Base-by-base conservation (phyloP, 1,284 basidiomycete genomes). In the Gastroboletus turbinatus region DNA sequence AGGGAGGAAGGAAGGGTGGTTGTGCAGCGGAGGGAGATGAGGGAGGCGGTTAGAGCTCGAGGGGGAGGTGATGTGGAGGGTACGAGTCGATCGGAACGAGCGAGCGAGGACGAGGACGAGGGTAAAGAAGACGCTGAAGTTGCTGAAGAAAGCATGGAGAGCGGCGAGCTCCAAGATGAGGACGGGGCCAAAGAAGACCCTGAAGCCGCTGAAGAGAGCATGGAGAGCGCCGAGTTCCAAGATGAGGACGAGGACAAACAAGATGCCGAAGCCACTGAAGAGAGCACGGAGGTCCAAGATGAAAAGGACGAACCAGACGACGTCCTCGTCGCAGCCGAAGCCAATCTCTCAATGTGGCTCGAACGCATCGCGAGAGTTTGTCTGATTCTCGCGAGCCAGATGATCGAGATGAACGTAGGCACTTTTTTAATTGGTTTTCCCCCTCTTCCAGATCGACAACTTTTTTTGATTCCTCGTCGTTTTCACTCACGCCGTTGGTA, bases 341-440 rank as follows among this genome's bases (percentile, higher is more conserved):
- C 73, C 3, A 74, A 76, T n/a, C 69, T 76, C 11, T 79, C 77
- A 47, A 88, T 90, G 87, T 93, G 90, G 90, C 84, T 83, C 59
- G 89, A 92, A 70, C 80, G 90, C 48, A 85, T 83, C 1, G 81
- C 86, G 30, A 75, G 88, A 50, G 73, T 91, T 14, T 83, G 78
- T 53, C 68, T 90, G 55, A 89, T 92, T 58, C 78, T 90, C 46
- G 87, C 87, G 8, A 85, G 83, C 29, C 85, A 91, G 70, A 70
- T 92, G 63, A 75, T 87, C 50, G 90, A 92, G 67, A 85, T 89
- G 83, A 86, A 85, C 74, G 85, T 85, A 52, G 27, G 72, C 16
- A 35, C 6, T 39, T 25, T 21, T 14, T 35, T 10, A 25, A 56
- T 40, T 19, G 25, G n/a, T 30, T 51, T 14, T 10, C n/a, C 23